Base-by-base conservation (phyloP, 768 basidiomycete genomes). In the Scleroderma citrinum region DNA sequence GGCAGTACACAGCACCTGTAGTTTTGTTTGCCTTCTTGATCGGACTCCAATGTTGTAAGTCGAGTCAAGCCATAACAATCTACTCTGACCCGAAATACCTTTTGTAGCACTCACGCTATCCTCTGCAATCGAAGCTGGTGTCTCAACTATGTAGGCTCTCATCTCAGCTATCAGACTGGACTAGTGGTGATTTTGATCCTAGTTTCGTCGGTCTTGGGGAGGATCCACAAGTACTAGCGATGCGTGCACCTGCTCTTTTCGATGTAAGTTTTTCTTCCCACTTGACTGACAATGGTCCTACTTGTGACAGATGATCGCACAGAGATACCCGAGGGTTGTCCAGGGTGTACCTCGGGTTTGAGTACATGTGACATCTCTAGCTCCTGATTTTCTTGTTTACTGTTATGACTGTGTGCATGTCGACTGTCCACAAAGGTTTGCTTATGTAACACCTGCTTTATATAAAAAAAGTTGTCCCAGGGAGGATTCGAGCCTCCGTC, bases 121-220 rank as follows among this genome's bases (percentile, higher is more conserved):
- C 2, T 82, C 83, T 12, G 81, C 85, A 3, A 81, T 90, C 56
- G 88, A 92, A 60, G 88, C 87, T 13, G 91, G 89, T 44, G 89
- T 92, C 1, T 91, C 88, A 2, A 92, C 89, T 2, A 90, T 92
- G 81, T 88, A 64, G 54, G 77, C 60, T 23, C 31, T 24, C 14
- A 36, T 17, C 36, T 31, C 6, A 31, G 14, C 29, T 17, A 14
- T 8, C 21, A 23, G 4, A 7, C 44, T 13, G 42, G 5, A 36
- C 29, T 40, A 31, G 20, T 39, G 46, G 8, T 36, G 23, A 41
- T 46, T 26, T 35, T 36, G 24, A 21, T 23, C 46, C 29, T 48
- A 86, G 85, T 31, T 89, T 92, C 60, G 90, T 92, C 29, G 89
- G 88, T 7, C 73, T 92, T 8, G 88, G 81, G 44, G 89, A 92